Evolutionary conservation across 2,329 filamentous ascomycete genomes (phyloP), one percentile per base, ranked within the genome.

Genomic region (Metarhizium brunneum): DNA sequence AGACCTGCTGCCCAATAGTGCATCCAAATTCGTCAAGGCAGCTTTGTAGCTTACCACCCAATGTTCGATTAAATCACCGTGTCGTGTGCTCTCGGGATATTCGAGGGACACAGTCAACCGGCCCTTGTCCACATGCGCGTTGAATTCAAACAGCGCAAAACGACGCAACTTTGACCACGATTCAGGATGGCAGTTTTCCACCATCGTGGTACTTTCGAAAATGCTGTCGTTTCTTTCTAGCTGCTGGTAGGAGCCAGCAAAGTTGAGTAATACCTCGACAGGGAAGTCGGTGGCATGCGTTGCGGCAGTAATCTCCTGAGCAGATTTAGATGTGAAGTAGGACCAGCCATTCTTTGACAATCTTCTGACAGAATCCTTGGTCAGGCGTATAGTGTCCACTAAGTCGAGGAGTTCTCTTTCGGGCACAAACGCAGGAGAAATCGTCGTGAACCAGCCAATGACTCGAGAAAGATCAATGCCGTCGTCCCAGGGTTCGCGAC

Each of bases 401-500:
- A 50, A 50, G 10, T 35, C 48, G 8, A 13, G 13, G 14, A 11
- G 10, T n/a, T 7, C 14, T 16, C 38, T 11, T 2, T 40, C 14
- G 38, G 38, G 10, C 38, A 40, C 38, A 14, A 40, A 40, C 7
- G 38, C 45, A 0, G 53, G 53, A 13, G 3, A 18, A 7, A 54
- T 40, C 10, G 53, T 54, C 4, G 53, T 54, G 32, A 54, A 54
- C 53, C 53, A 54, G 11, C 71, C 71, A 2, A 73, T 67, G 1
- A 69, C 72, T 14, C 63, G 52, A 3, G 68, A 65, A 1, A 69
- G 54, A 54, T 72, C 66, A 13, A 69, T 56, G 3, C 45, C 25
- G 3, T 59, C 42, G 50, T 64, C 60, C 64, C 64, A 68, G 1
- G 67, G 55, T 38, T 73, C 68, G 11, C 71, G 64, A 8, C 69